These are phyloP conservation scores for Lactarius sp. DNA, from an alignment of 768 basidiomycete genomes.

Conservation along the genomic window DNA sequence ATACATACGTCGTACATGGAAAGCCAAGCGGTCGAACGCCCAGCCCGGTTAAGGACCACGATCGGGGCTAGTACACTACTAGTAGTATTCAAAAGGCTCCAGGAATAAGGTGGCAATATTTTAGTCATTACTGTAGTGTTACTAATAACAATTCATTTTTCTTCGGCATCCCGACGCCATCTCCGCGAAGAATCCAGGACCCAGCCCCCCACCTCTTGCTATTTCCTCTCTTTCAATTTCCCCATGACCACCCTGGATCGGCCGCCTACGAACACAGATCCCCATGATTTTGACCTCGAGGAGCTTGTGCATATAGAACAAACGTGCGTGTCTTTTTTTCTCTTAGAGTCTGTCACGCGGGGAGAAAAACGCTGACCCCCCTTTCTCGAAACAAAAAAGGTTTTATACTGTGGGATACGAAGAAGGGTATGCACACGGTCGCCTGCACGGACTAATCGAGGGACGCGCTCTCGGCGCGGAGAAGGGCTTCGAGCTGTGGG, in stretches of 20 bases:
- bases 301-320: slow-evolving; percentile 32
- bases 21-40: too few relatives aligned
- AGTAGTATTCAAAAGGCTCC: background rate
- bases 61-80: background rate
- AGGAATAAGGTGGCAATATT: background rate
- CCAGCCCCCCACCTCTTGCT: background rate
- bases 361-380: background rate
- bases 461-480: slow-evolving; percentile 84
- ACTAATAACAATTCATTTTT: background rate
- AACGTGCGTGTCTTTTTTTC: slow-evolving; percentile 26
- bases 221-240: background rate
- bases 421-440: slow-evolving; percentile 79
- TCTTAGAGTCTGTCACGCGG: background rate
- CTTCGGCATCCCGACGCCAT: slow-evolving; percentile 5
- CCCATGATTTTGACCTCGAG: slow-evolving; percentile 30
- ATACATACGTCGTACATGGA: too few relatives aligned
- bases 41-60: background rate
- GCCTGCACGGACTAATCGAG: slow-evolving; percentile 86
- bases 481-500: slow-evolving; percentile 95
- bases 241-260: background rate
- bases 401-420: slow-evolving; percentile 78
- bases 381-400: slow-evolving; percentile 44
- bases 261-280: background rate
- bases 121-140: too few relatives aligned
- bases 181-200: slow-evolving; percentile 8